These are phyloP conservation scores for Monilinia fructicola DNA, from an alignment of 2,329 filamentous ascomycete genomes.

Conservation along the genomic window DNA sequence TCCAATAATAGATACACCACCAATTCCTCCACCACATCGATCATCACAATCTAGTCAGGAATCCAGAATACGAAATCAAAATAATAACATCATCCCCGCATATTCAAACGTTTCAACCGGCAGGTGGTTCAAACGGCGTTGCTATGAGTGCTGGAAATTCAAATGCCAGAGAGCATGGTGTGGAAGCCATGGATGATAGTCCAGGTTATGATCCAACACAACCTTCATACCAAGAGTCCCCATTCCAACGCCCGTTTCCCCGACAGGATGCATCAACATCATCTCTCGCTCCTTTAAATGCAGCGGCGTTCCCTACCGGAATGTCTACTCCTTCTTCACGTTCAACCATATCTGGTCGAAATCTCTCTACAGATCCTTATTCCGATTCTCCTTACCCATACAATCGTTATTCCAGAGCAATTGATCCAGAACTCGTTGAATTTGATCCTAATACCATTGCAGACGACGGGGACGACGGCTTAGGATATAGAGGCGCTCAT, in stretches of 20 bases:
- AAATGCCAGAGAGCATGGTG: slow-evolving; percentile 62
- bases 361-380: slow-evolving; percentile 35
- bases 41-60: slow-evolving; percentile 35
- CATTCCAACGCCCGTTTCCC: slow-evolving; percentile 20
- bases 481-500: slow-evolving; percentile 54
- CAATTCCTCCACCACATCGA: slow-evolving; percentile 40
- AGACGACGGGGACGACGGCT: slow-evolving; percentile 86
- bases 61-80: slow-evolving; percentile 22
- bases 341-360: slow-evolving; percentile 34
- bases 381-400: slow-evolving; percentile 33
- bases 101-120: slow-evolving; percentile 49
- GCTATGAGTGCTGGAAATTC: slow-evolving; percentile 65
- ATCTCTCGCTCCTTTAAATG: slow-evolving; percentile 37
- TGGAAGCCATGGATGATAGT: slow-evolving; percentile 56
- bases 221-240: slow-evolving; percentile 25
- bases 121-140: slow-evolving; percentile 67
- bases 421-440: slow-evolving; percentile 36
- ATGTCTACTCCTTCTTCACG: slow-evolving; percentile 36
- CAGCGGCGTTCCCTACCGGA: slow-evolving; percentile 37
- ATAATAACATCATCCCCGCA: slow-evolving; percentile 30
- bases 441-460: slow-evolving; percentile 72
- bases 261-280: slow-evolving; percentile 32
- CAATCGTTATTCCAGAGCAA: slow-evolving; percentile 36
- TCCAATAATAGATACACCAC: slow-evolving; percentile 28
- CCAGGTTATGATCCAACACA: slow-evolving; percentile 35